Percentiles rank a stretch among this genome's conserved stretches.
Conservation (phyloP, 2,329 filamentous ascomycete genomes). For the Exophiala mesophila region DNA sequence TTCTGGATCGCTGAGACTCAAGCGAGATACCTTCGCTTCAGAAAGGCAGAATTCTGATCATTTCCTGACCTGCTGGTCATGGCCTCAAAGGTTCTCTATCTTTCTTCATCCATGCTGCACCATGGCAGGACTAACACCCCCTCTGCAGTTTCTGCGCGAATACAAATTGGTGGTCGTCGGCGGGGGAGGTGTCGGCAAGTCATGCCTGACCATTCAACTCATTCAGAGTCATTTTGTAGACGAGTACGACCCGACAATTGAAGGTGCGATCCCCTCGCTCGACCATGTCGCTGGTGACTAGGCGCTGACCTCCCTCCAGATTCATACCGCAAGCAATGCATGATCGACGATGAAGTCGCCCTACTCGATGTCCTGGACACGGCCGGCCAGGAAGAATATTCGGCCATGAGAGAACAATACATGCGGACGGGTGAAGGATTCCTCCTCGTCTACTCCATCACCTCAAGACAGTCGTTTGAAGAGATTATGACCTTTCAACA, state of each 20-base stretch:
- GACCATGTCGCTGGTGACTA: not conserved
- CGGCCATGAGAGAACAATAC: constrained; percentile 98
- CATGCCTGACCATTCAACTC: constrained; percentile 95
- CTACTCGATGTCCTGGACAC: constrained; percentile 97
- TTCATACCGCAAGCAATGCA: constrained; percentile 99
- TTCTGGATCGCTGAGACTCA: constrained; percentile 15
- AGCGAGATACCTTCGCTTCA: constrained; percentile 13
- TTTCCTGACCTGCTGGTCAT: constrained; percentile 22
- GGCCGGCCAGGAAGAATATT: constrained; percentile 98
- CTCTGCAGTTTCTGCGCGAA: constrained; percentile 70
- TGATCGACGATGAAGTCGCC: constrained; percentile 96
- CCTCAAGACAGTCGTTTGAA: constrained; percentile 92
- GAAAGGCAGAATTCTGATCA: constrained; percentile 4
- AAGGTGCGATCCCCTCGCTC: constrained; percentile 54
- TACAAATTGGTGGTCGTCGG: constrained; percentile 97
- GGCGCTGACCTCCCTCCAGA: constrained; percentile 51
- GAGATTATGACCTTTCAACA: constrained; percentile 99
- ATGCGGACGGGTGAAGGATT: constrained; percentile 99
- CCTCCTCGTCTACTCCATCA: constrained; percentile 96
- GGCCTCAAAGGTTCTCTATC: constrained; percentile 38
- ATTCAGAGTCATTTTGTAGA: constrained; percentile 97
- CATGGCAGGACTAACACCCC: constrained; percentile 33
- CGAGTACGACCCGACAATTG: constrained; percentile 98
- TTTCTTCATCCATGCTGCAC: constrained; percentile 3
- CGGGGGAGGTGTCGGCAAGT: constrained; percentile 97